Base-by-base conservation (phyloP, 768 basidiomycete genomes). In the Crucibulum laeve region DNA sequence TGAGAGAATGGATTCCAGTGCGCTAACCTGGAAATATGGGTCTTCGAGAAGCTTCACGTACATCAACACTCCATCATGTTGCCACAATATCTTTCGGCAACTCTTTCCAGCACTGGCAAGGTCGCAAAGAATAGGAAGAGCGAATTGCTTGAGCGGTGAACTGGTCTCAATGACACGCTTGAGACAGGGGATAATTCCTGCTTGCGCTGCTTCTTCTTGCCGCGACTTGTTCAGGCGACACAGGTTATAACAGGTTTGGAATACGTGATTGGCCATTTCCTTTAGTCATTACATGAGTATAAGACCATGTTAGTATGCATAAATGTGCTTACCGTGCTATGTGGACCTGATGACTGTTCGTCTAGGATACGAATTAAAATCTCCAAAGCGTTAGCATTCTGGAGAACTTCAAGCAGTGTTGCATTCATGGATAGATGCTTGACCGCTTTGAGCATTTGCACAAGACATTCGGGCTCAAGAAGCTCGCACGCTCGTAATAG, bases 201-300 rank as follows among this genome's bases (percentile, higher is more conserved):
- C 91, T 57, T 93, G 87, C 1, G 94, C 95, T 10, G 96, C 93
- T 62, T 98, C 96, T 63, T 97, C 96, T 61, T 98, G 95, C 40
- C 96, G 74, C 2, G 82, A 79, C 64, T 96, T 96, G 66, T 94
- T 94, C 47, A 99, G 69, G 4, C 94, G 82, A 59, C 94, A 97
- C 14, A 99, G 83, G 53, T 95, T 95, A 71, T 91, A 98, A 56
- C 94, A 91, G 2, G 93, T 92, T 64, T 96, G 94, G 76, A 98
- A 93, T 47, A 96, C 82, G 54, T 97, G 92, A 50, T 97, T 98
- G 39, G 91, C 86, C 64, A 97, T 88, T 78, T 99, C 95, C 91
- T 97, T 57, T 40, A n/a, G 19, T 43, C 19, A 57, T 43, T 24
- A 26, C 40, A 37, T 28, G 15, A 5, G 37, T 24, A 22, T 19